Base-by-base conservation (phyloP, 257 asterid genomes). In the Solanum paucissectum region DNA sequence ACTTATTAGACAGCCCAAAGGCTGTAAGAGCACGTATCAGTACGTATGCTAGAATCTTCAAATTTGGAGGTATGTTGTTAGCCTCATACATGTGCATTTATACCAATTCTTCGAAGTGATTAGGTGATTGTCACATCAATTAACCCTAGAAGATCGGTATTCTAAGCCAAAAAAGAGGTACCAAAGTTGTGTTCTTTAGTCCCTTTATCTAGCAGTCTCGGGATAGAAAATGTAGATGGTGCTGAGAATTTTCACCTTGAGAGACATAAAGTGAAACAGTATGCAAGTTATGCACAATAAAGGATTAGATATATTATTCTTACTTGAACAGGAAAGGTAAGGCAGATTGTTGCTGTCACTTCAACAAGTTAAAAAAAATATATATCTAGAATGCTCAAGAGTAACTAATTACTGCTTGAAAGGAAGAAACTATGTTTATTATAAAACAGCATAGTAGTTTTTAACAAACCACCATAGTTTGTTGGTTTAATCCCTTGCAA, bases 1-100 rank as follows among this genome's bases (percentile, higher is more conserved):
- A 46, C 55, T 46, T 40, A 91, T 93, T 87, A 94, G 96, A 75
- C 94, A 95, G 27, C 90, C 93, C 86, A 96, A 95, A 83, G 86
- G 91, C 92, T 97, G 44, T 91, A 92, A 92, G 99, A 97, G 90
- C 90, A 86, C 18, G 88, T 95, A 60, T 90, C 97, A 27, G 55
- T 46, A 46, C 87, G 85, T 88, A 55, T 83, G 14, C 89, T 94
- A 55, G 91, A 90, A 72, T 92, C 95, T 68, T 94, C 91, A 88
- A 86, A 91, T 87, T 86, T 93, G 89, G 86, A 95, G 93, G 98
- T 94, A 91, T 76, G 38, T 18, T 79, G 68, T 46, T 44, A 29
- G 38, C 0, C 33, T 81, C 85, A 81, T 75, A 25, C 7, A 3
- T 75, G 55, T 12, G 58, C 21, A 75, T 18, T 20, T 38, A 6